Base-by-base conservation (phyloP, 2,329 filamentous ascomycete genomes). In the Fusarium sp. region DNA sequence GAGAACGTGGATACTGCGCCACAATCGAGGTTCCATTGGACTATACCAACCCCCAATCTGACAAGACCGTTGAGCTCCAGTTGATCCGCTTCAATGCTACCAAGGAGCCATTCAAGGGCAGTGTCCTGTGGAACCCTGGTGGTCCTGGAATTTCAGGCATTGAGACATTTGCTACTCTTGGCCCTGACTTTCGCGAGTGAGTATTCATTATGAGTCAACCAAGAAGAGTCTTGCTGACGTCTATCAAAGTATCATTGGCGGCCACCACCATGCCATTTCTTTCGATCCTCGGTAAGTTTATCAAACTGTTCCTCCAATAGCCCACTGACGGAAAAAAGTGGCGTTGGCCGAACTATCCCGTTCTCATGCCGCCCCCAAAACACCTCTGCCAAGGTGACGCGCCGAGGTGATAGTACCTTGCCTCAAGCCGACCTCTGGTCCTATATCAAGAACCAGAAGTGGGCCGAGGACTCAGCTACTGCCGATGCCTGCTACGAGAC, bases 121-220 rank as follows among this genome's bases (percentile, higher is more conserved):
- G 79, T 61, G 81, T 85, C 43, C 66, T 84, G 10, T 72, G 84
- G 67, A 83, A 85, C 74, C 82, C 83, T 54, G 82, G 82, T 8
- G 82, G 82, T 0, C 82, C 82, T 1, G 81, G 81, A 32, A 52
- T 38, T 9, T 57, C 43, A 35, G 71, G 69, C 12, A 43, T 68
- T 35, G 72, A 76, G 45, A 62, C 63, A 1, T 38, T 76, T 38
- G 70, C 68, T 1, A 47, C 47, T 10, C 58, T 63, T 20, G 73
- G 70, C 7, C 62, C 64, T 3, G 58, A 73, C n/a, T 70, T 71
- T 38, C 66, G 64, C 25, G 50, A 71, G 67, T 69, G 6, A 20
- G 68, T 47, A 11, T 12, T 15, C n/a, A 11, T 11, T 4, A 6
- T 6, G 0, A 0, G 4, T 4, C 1, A 3, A 10, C 3, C 3